A percentile compares a stretch with the other conserved stretches of the same genome.
Evolutionary conservation across 306 rosid genomes (phyloP).

Genomic region (Castanopsis chinensis): DNA sequence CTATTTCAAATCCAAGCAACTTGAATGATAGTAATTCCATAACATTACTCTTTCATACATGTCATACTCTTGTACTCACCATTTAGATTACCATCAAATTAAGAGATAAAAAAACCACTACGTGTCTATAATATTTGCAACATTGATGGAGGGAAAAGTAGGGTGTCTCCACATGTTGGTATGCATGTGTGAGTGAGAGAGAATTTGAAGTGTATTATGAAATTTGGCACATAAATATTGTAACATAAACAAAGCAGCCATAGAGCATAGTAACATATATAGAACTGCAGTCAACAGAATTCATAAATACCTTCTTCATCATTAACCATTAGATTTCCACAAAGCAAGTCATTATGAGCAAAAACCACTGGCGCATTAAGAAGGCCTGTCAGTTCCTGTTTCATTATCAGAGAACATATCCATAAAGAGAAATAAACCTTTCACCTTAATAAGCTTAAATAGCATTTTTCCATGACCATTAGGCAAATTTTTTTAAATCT

Average conservation of each 20-base stretch:
- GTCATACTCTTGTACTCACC: slow-evolving; percentile 3
- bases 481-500: not conserved
- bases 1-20: not conserved
- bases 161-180: not conserved
- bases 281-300: not conserved
- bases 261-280: not conserved
- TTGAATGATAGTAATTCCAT: not conserved
- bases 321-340: slow-evolving; percentile 90
- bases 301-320: slow-evolving; percentile 72
- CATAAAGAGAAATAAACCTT: slow-evolving; percentile 13
- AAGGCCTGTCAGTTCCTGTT: slow-evolving; percentile 69
- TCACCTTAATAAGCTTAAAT: slow-evolving; percentile 10
- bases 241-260: not conserved
- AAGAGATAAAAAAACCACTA: slow-evolving; percentile 2
- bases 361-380: slow-evolving; percentile 77
- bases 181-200: not conserved
- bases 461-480: slow-evolving; percentile 11
- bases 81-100: slow-evolving; percentile 9
- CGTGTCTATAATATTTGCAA: not conserved
- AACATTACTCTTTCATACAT: not conserved
- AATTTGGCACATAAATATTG: not conserved
- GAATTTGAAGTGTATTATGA: not conserved
- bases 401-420: slow-evolving; percentile 36
- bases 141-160: not conserved
- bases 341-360: slow-evolving; percentile 88